These are phyloP conservation scores for Boletales sp. DNA, from an alignment of 768 basidiomycete genomes.

Conservation along the genomic window DNA sequence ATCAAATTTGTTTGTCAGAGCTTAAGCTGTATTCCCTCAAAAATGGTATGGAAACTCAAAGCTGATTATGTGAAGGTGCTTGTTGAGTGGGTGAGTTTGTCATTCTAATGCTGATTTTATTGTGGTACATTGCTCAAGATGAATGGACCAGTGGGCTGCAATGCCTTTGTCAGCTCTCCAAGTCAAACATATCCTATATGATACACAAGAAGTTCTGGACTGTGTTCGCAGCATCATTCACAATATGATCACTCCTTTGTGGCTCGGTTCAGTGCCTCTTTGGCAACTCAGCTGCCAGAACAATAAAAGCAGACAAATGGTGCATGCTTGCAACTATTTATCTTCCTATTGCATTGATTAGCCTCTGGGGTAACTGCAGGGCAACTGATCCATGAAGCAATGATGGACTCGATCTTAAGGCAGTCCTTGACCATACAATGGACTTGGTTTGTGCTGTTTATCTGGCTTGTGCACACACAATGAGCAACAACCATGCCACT, in stretches of 20 bases:
- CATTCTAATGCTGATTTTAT: too few relatives aligned
- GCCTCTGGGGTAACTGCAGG: too few relatives aligned
- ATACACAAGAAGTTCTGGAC: neutral
- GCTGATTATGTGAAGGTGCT: slow-evolving; percentile 2
- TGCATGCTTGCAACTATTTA: slow-evolving; percentile 25
- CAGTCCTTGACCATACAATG: slow-evolving; percentile 28
- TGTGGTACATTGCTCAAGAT: too few relatives aligned
- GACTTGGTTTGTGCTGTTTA: slow-evolving; percentile 24
- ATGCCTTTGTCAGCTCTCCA: neutral
- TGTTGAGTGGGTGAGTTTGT: slow-evolving; percentile 4
- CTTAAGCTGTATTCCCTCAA: neutral
- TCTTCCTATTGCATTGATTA: slow-evolving; percentile 33
- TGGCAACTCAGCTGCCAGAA: slow-evolving; percentile 24
- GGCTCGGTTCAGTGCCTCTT: slow-evolving; percentile 16
- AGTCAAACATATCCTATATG: neutral
- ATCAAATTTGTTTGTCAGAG: neutral
- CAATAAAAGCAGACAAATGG: slow-evolving; percentile 39
- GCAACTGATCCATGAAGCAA: too few relatives aligned
- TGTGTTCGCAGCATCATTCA: slow-evolving; percentile 1
- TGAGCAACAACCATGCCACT: neutral
- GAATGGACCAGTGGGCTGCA: neutral
- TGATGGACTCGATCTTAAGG: neutral
- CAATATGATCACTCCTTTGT: slow-evolving; percentile 3
- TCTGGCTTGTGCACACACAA: slow-evolving; percentile 17
- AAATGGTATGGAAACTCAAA: neutral